phyloP scores from a whole-genome alignment of 2,329 filamentous ascomycete species.

The Eurotiales sp. region DNA sequence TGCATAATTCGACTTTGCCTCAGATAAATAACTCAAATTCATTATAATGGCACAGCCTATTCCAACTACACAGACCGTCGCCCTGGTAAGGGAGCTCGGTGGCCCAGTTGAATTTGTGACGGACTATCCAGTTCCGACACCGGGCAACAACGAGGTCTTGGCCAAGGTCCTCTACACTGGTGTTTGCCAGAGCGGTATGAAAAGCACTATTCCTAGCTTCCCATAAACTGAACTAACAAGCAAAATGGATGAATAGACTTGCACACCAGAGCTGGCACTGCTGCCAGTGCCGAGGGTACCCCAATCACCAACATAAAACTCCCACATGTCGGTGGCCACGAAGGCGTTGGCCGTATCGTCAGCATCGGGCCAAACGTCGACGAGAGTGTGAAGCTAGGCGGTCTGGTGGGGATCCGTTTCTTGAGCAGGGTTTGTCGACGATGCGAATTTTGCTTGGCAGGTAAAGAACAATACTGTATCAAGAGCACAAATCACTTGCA shows the following conservation, averaged over 20 bases:
- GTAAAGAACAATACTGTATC: constrained; percentile 39
- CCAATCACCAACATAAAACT: constrained; percentile 45
- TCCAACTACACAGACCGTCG: constrained; percentile 35
- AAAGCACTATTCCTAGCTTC: too few relatives aligned
- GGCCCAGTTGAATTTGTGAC: constrained; percentile 38
- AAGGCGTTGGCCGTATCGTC: constrained; percentile 43
- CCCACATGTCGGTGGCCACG: constrained; percentile 45
- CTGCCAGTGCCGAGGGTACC: constrained; percentile 34
- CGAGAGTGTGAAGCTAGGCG: constrained; percentile 35
- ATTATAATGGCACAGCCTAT: constrained; percentile 13
- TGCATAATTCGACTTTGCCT: neutral
- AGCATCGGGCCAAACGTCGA: constrained; percentile 34
- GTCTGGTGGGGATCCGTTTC: constrained; percentile 44
- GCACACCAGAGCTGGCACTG: constrained; percentile 39
- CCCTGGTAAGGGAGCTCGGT: constrained; percentile 40
- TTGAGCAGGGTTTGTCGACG: constrained; percentile 40
- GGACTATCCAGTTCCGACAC: constrained; percentile 40
- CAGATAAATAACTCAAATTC: neutral
- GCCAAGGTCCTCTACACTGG: constrained; percentile 45
- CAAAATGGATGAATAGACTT: constrained; percentile 27
- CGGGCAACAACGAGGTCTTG: constrained; percentile 40
- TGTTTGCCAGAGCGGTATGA: constrained; percentile 43
- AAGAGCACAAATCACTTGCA: constrained; percentile 44
- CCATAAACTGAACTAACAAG: neutral
- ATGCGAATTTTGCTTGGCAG: constrained; percentile 43